phyloP scores from a whole-genome alignment of 768 basidiomycete genomes.

The Hydnomerulius pinastri region DNA sequence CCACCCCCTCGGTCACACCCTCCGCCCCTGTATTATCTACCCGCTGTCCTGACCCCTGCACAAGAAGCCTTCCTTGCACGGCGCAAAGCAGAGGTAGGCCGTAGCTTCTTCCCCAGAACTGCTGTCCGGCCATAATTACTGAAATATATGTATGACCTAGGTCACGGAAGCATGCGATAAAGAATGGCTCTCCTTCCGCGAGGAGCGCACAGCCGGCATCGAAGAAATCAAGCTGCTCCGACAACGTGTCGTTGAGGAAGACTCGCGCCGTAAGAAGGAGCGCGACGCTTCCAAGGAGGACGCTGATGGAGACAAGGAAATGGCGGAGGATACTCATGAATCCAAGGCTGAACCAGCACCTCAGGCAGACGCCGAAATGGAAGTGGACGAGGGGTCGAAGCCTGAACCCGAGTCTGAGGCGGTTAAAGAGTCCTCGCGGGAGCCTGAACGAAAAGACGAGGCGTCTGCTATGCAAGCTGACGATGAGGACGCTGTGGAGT shows the following conservation, averaged over 20 bases:
- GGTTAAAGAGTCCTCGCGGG: slow-evolving; percentile 37
- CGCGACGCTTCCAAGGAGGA: slow-evolving; percentile 40
- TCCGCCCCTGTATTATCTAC: slow-evolving; percentile 77
- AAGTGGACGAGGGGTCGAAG: slow-evolving; percentile 38
- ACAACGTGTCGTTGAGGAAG: slow-evolving; percentile 66
- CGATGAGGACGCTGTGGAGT: slow-evolving; percentile 83
- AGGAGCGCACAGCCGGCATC: slow-evolving; percentile 58
- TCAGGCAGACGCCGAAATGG: slow-evolving; percentile 33
- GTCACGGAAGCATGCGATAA: slow-evolving; percentile 61
- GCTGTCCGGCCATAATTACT: too few relatives aligned
- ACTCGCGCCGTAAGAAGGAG: slow-evolving; percentile 45
- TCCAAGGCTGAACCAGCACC: slow-evolving; percentile 18
- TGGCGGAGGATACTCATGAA: slow-evolving; percentile 28
- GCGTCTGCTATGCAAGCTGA: slow-evolving; percentile 58
- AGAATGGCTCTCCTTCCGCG: slow-evolving; percentile 67
- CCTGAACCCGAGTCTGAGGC: slow-evolving; percentile 27
- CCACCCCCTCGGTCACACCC: slow-evolving; percentile 65
- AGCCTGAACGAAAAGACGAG: slow-evolving; percentile 55
- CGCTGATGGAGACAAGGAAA: slow-evolving; percentile 34
- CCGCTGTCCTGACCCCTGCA: slow-evolving; percentile 62
- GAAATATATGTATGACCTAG: too few relatives aligned
- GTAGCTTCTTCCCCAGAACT: not conserved
- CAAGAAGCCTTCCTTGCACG: slow-evolving; percentile 68
- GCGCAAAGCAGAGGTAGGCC: slow-evolving; percentile 63
- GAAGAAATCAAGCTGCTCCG: slow-evolving; percentile 65